Evolutionary conservation across 495 filamentous ascomycete genomes (phyloP).

Genomic region (Apodospora peruviana): DNA sequence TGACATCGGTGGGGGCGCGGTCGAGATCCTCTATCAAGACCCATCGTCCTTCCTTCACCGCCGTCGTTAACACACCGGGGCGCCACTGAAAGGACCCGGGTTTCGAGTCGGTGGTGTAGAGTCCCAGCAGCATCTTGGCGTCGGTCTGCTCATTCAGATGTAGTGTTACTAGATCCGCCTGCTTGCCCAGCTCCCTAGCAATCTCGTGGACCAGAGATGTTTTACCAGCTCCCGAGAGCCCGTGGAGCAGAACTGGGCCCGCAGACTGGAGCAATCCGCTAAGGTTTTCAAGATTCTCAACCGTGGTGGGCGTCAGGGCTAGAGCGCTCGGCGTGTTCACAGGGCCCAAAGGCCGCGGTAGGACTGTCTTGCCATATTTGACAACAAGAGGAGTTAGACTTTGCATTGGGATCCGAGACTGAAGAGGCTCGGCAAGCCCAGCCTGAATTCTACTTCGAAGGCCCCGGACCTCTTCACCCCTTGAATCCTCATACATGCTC

Average conservation of each 20-base stretch:
- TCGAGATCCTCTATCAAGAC: constrained; percentile 95
- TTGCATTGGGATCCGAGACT: constrained; percentile 19
- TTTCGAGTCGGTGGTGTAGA: constrained; percentile 80
- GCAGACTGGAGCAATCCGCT: constrained; percentile 56
- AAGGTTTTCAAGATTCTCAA: constrained; percentile 62
- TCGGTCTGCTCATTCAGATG: constrained; percentile 97
- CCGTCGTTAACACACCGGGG: constrained; percentile 89
- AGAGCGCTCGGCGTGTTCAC: constrained; percentile 48
- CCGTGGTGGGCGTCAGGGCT: constrained; percentile 66
- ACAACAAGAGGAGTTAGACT: constrained; percentile 38
- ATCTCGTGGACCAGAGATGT: constrained; percentile 79
- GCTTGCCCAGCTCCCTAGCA: constrained; percentile 67
- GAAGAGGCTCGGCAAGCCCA: constrained; percentile 13
- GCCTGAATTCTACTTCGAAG: constrained; percentile 34
- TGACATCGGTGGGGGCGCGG: constrained; percentile 89
- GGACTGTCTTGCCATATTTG: constrained; percentile 54
- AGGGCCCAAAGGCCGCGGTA: constrained; percentile 57
- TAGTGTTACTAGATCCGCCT: constrained; percentile 75
- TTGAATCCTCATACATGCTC: constrained; percentile 68
- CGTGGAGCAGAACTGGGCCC: constrained; percentile 73
- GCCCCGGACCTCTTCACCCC: constrained; percentile 35
- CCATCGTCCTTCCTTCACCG: constrained; percentile 90
- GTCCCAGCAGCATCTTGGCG: constrained; percentile 86
- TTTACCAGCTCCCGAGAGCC: constrained; percentile 84
- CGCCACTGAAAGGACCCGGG: constrained; percentile 89